Evolutionary conservation across 1,139 yeast species (phyloP).

Genomic region (Torulaspora globosa): DNA sequence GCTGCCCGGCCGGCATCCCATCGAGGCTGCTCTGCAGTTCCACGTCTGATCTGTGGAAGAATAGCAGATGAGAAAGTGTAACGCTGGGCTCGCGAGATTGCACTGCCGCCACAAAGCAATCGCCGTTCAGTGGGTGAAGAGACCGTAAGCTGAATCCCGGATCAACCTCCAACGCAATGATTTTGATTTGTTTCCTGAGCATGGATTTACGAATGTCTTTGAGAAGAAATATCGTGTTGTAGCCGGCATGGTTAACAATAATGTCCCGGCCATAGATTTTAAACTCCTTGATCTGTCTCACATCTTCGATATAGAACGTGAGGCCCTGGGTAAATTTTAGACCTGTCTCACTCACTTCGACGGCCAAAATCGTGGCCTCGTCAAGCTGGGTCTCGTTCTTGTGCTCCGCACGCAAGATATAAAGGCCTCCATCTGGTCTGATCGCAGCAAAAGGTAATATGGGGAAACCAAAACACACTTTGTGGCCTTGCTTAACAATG

Average conservation of each 20-base stretch:
- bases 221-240: slow-evolving; percentile 12
- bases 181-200: background rate
- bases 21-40: background rate
- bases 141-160: slow-evolving; percentile 1
- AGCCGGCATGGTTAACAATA: slow-evolving; percentile 8
- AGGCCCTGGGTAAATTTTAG: background rate
- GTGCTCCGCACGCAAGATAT: slow-evolving; percentile 2
- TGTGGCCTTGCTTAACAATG: slow-evolving; percentile 7
- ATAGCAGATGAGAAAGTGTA: slow-evolving; percentile 13
- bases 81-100: slow-evolving; percentile 12
- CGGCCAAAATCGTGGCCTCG: background rate
- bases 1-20: background rate
- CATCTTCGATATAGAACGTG: background rate
- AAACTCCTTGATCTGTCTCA: slow-evolving; percentile 11
- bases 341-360: background rate
- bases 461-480: slow-evolving; percentile 4
- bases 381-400: background rate
- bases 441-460: slow-evolving; percentile 13
- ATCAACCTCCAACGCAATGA: slow-evolving; percentile 7
- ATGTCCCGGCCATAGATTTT: slow-evolving; percentile 17
- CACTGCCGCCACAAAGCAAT: slow-evolving; percentile 11
- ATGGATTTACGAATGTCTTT: slow-evolving; percentile 7
- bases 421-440: slow-evolving; percentile 7
- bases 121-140: slow-evolving; percentile 7
- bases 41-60: slow-evolving; percentile 7